phyloP scores from a whole-genome alignment of 768 basidiomycete species.

The Mrakia gelida region DNA sequence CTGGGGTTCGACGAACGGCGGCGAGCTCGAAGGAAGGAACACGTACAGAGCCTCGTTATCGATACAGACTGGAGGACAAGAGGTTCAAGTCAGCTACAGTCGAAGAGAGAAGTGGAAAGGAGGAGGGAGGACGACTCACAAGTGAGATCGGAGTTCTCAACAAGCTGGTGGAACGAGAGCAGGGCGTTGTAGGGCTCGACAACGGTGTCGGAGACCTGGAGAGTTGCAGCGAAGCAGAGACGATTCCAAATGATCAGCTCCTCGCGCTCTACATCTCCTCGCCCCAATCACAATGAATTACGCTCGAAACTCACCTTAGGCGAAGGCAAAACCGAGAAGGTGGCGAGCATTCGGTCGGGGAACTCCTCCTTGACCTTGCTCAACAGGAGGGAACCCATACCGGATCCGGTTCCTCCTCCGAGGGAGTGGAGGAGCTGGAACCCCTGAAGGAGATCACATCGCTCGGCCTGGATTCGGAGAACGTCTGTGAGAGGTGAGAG shows the following conservation, averaged over 20 bases:
- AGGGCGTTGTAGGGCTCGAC: conserved; percentile 72
- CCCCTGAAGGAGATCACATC: conserved; percentile 81
- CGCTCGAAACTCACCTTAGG: conserved; percentile 50
- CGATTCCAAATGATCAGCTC: too few species aligned
- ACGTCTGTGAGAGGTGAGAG: conserved; percentile 46
- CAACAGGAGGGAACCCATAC: conserved; percentile 72
- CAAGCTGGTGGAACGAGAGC: conserved; percentile 80
- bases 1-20: too few species aligned
- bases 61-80: conserved; percentile 27
- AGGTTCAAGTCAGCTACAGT: neutral
- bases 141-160: conserved; percentile 78
- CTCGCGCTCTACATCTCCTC: too few species aligned
- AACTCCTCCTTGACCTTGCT: conserved; percentile 72
- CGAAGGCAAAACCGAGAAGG: conserved; percentile 56
- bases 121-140: conserved; percentile 33
- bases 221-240: neutral
- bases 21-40: too few species aligned
- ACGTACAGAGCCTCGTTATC: conserved; percentile 45
- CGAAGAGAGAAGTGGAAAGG: neutral
- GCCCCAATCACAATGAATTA: too few species aligned
- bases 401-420: conserved; percentile 82
- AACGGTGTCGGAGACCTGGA: conserved; percentile 49
- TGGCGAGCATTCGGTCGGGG: conserved; percentile 50
- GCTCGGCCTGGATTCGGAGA: conserved; percentile 73
- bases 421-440: conserved; percentile 82